Percentiles rank a stretch among this genome's conserved stretches.
These are phyloP conservation scores for Geum urbanum DNA, from an alignment of 306 rosid species.

Conservation along the genomic window DNA sequence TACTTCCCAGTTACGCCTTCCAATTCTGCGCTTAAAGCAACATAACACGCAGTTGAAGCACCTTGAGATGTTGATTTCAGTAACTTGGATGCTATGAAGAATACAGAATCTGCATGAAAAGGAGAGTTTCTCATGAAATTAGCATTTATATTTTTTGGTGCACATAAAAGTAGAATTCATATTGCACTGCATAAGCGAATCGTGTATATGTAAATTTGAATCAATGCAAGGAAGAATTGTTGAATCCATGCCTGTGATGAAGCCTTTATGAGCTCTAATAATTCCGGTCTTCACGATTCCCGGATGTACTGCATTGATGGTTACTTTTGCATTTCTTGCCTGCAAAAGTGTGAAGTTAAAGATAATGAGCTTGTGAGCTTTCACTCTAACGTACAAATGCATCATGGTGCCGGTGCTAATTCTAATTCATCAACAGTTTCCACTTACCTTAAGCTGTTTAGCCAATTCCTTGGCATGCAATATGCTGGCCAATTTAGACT, in stretches of 20 bases:
- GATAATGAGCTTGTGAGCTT: not conserved
- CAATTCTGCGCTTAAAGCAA: slow-evolving; percentile 62
- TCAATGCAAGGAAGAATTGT: not conserved
- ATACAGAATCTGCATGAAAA: slow-evolving; percentile 71
- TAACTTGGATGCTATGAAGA: slow-evolving; percentile 78
- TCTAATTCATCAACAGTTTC: not conserved
- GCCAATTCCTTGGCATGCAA: slow-evolving; percentile 81
- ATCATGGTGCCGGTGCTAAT: not conserved
- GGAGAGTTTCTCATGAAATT: not conserved
- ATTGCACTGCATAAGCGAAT: not conserved
- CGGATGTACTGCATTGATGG: slow-evolving; percentile 85
- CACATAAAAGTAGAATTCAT: not conserved
- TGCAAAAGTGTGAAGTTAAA: slow-evolving; percentile 18
- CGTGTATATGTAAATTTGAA: not conserved
- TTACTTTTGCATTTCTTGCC: slow-evolving; percentile 83
- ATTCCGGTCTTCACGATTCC: slow-evolving; percentile 89
- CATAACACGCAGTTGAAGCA: slow-evolving; percentile 87
- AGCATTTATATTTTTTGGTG: too few relatives aligned
- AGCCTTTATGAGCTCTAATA: slow-evolving; percentile 72
- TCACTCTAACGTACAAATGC: not conserved
- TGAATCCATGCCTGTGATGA: slow-evolving; percentile 51
- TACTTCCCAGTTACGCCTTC: slow-evolving; percentile 78
- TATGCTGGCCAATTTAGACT: slow-evolving; percentile 76
- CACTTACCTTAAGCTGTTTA: slow-evolving; percentile 67
- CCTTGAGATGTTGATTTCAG: slow-evolving; percentile 81